These are phyloP conservation scores for Cystofilobasidium ferigula DNA, from an alignment of 768 basidiomycete genomes.

Conservation along the genomic window DNA sequence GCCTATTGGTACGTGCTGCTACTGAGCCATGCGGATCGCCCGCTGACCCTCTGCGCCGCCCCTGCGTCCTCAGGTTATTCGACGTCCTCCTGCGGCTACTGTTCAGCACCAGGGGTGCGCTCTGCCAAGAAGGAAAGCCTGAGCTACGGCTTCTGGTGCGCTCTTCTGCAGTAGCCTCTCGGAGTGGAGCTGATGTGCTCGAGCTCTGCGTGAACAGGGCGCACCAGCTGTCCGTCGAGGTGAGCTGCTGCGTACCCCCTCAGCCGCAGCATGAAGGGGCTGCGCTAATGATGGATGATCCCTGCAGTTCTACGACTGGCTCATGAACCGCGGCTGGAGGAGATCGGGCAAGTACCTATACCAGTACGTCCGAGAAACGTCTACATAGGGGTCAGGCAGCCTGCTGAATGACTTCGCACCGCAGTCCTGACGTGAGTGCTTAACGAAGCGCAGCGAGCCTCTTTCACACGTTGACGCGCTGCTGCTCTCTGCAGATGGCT, in stretches of 20 bases:
- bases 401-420: neutral
- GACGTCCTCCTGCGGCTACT: conserved; percentile 21
- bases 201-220: neutral
- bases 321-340: conserved; percentile 24
- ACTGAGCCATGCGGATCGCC: neutral
- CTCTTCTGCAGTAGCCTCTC: neutral
- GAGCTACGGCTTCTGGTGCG: conserved; percentile 22
- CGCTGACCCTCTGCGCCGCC: neutral
- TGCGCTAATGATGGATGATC: neutral
- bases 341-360: conserved; percentile 10
- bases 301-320: conserved; percentile 7
- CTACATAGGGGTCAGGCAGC: neutral
- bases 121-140: conserved; percentile 2
- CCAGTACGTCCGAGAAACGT: neutral
- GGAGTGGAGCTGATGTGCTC: neutral
- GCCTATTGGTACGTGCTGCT: conserved; percentile 13
- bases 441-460: too few species aligned
- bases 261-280: neutral
- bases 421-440: conserved; percentile 9
- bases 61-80: conserved; percentile 5
- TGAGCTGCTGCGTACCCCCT: neutral
- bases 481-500: neutral
- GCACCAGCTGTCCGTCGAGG: conserved; percentile 12
- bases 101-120: conserved; percentile 9
- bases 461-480: neutral